Evolutionary conservation across 495 filamentous ascomycete genomes (phyloP).

Genomic region (Penicillium soppii): DNA sequence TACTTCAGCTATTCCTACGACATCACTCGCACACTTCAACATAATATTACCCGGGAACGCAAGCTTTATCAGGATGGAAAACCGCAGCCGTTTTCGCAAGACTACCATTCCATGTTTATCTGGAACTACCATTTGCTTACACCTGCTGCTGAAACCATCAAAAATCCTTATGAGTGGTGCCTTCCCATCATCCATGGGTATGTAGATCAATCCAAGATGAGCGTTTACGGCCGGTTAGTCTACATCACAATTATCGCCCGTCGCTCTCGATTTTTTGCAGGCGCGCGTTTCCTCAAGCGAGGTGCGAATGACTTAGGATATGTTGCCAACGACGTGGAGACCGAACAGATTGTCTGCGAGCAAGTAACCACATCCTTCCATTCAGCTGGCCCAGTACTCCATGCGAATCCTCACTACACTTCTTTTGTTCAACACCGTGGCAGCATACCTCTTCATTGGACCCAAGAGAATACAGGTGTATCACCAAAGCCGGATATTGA

Average conservation of each 20-base stretch:
- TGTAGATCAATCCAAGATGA: conserved; percentile 85
- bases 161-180: conserved; percentile 91
- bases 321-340: conserved; percentile 99
- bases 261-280: conserved; percentile 89
- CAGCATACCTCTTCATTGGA: conserved; percentile 96
- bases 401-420: conserved; percentile 86
- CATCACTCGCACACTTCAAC: conserved; percentile 87
- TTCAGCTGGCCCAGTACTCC: conserved; percentile 80
- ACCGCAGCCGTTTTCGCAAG: conserved; percentile 53
- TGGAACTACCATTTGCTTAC: conserved; percentile 91
- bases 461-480: conserved; percentile 93
- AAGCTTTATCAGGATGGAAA: conserved; percentile 63
- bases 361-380: conserved; percentile 93
- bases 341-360: conserved; percentile 96
- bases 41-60: conserved; percentile 86
- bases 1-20: conserved; percentile 99
- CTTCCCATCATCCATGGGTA: conserved; percentile 95
- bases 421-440: conserved; percentile 97
- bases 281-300: conserved; percentile 90
- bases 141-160: conserved; percentile 68
- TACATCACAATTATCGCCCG: conserved; percentile 93
- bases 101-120: conserved; percentile 94
- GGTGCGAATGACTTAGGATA: conserved; percentile 95
- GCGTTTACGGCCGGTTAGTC: conserved; percentile 77
- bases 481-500: conserved; percentile 95